Evolutionary conservation across 2,329 filamentous ascomycete species (phyloP).

Genomic region (Fusarium succisae): DNA sequence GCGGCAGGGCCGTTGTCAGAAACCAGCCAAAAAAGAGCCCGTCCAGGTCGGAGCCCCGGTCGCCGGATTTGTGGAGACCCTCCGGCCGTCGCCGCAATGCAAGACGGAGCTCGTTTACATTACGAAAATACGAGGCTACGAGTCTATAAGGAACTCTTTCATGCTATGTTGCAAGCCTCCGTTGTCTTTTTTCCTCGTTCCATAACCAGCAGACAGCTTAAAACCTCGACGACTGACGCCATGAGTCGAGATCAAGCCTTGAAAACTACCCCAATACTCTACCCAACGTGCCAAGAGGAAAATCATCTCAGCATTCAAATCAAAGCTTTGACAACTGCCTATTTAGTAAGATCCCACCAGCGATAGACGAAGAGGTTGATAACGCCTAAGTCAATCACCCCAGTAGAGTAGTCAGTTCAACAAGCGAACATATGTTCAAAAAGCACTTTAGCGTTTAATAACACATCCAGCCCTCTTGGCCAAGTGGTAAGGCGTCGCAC

Average conservation of each 20-base stretch:
- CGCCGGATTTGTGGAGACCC: background rate
- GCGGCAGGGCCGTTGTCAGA: background rate
- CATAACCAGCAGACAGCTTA: background rate
- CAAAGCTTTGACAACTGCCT: fast-evolving
- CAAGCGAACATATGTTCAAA: fast-evolving
- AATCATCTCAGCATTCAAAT: background rate
- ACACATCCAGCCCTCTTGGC: constrained; percentile 35
- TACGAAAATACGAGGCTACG: too few species aligned
- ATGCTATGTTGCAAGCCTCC: too few species aligned
- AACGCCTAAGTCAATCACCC: background rate
- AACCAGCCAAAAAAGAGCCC: too few species aligned
- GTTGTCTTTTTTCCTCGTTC: too few species aligned
- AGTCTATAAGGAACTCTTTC: too few species aligned
- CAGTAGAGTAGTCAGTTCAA: fast-evolving
- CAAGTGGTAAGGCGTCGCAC: constrained; percentile 43
- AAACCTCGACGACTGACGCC: background rate
- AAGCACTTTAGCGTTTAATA: background rate
- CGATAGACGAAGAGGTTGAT: fast-evolving
- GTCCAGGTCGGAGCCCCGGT: too few species aligned
- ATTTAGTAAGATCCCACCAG: fast-evolving
- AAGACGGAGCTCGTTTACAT: background rate
- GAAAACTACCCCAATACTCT: fast-evolving
- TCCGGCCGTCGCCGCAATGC: background rate
- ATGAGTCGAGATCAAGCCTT: background rate
- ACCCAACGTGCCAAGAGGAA: background rate